Conservation (phyloP, 768 basidiomycete species). For the Rhizopogon roseolus region DNA sequence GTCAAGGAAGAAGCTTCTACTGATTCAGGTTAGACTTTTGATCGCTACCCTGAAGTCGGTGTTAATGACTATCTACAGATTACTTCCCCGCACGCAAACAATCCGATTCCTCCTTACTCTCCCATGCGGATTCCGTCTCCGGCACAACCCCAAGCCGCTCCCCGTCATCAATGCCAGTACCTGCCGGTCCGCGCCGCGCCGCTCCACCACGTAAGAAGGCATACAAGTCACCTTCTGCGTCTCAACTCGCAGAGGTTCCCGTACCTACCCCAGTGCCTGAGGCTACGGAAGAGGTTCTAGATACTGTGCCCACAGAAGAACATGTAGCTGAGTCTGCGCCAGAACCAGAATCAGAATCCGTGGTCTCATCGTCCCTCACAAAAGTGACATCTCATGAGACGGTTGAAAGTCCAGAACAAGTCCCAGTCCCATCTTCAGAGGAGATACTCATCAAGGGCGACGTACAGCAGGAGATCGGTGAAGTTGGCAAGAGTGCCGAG, state of each 20-base stretch:
- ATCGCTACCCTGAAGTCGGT: background rate
- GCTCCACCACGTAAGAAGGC: slow-evolving; percentile 70
- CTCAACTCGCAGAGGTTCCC: slow-evolving; percentile 23
- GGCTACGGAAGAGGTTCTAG: background rate
- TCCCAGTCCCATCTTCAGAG: background rate
- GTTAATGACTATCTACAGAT: slow-evolving; percentile 24
- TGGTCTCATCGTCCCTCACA: background rate
- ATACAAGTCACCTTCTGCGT: slow-evolving; percentile 44
- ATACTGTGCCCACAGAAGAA: background rate
- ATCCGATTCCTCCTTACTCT: slow-evolving; percentile 21
- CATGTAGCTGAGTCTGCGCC: background rate
- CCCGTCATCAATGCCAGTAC: slow-evolving; percentile 66
- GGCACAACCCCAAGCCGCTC: slow-evolving; percentile 29
- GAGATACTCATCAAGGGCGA: slow-evolving; percentile 1
- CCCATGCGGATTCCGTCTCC: slow-evolving; percentile 13
- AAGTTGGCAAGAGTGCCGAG: slow-evolving; percentile 1
- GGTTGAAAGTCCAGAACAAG: slow-evolving; percentile 1
- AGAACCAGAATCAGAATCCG: background rate
- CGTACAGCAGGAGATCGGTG: slow-evolving; percentile 10
- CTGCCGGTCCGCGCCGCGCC: slow-evolving; percentile 66
- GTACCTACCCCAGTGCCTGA: slow-evolving; percentile 8
- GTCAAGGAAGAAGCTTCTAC: slow-evolving; percentile 1
- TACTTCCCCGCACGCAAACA: slow-evolving; percentile 7
- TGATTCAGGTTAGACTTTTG: slow-evolving; percentile 14
- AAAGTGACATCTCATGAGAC: slow-evolving; percentile 1